These are phyloP conservation scores for Fraxinus floribunda DNA, from an alignment of 305 asterid species.

Conservation along the genomic window DNA sequence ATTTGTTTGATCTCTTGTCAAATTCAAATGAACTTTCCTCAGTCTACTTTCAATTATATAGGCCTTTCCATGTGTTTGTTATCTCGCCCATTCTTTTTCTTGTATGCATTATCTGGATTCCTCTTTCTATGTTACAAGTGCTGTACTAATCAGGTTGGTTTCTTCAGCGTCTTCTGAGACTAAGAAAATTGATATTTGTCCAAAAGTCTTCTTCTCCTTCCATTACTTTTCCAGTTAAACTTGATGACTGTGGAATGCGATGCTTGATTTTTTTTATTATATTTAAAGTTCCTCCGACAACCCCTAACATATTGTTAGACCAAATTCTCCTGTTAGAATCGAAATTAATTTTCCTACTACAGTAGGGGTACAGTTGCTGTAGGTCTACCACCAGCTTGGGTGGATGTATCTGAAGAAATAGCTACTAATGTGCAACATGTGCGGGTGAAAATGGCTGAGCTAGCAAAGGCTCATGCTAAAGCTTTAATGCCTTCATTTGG, in stretches of 20 bases:
- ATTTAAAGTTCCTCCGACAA: not conserved
- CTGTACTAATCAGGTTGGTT: not conserved
- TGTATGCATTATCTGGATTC: not conserved
- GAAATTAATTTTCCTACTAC: constrained; percentile 30
- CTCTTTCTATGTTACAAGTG: not conserved
- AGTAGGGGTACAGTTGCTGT: constrained; percentile 72
- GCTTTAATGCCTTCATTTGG: constrained; percentile 99
- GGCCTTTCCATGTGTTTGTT: not conserved
- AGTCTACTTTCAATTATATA: not conserved
- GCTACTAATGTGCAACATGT: constrained; percentile 73
- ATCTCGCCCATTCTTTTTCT: not conserved
- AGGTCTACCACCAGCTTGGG: constrained; percentile 97
- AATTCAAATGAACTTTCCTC: not conserved
- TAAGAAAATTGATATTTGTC: not conserved
- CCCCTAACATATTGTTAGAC: constrained; percentile 1
- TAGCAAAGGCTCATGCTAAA: constrained; percentile 96
- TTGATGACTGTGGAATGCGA: not conserved
- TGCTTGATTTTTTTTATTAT: not conserved
- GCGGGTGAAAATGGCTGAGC: constrained; percentile 77
- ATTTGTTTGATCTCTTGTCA: not conserved
- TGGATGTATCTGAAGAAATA: constrained; percentile 88
- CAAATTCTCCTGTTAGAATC: constrained; percentile 14
- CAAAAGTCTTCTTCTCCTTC: constrained; percentile 2
- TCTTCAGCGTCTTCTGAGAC: not conserved
- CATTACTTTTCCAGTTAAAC: not conserved